phyloP scores from a whole-genome alignment of 1,284 basidiomycete genomes.

The Ceratobasidium papillatum region DNA sequence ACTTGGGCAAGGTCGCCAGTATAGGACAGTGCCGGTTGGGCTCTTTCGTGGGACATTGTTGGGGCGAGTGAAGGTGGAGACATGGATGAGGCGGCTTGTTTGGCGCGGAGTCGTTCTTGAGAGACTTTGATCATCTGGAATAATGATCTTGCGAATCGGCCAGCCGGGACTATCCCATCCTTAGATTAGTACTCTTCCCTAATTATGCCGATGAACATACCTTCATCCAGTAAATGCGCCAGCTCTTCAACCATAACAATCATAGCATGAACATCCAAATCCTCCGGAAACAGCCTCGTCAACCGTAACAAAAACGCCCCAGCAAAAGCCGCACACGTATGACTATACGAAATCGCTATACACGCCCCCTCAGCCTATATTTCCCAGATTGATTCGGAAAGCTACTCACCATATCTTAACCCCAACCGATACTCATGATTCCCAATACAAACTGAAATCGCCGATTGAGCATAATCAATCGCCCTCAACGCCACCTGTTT shows the following conservation, averaged over 20 bases:
- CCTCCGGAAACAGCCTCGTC: slow-evolving; percentile 45
- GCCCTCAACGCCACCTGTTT: slow-evolving; percentile 44
- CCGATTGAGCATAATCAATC: slow-evolving; percentile 44
- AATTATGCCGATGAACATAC: no score
- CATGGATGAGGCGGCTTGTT: slow-evolving; percentile 4
- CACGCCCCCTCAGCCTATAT: background rate
- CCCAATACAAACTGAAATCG: slow-evolving; percentile 44
- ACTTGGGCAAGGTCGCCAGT: no score
- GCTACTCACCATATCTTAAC: slow-evolving; percentile 43
- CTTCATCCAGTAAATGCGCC: slow-evolving; percentile 44
- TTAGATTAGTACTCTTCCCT: no score
- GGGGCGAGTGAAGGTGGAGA: background rate
- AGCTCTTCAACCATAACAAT: slow-evolving; percentile 44
- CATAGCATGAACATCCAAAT: slow-evolving; percentile 45
- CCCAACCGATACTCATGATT: slow-evolving; percentile 45
- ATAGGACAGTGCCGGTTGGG: no score
- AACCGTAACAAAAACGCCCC: slow-evolving; percentile 46
- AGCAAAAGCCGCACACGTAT: slow-evolving; percentile 46
- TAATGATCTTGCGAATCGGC: slow-evolving; percentile 24
- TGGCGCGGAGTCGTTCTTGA: slow-evolving; percentile 19
- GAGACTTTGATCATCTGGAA: slow-evolving; percentile 38
- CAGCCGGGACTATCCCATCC: slow-evolving; percentile 9
- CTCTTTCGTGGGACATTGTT: background rate
- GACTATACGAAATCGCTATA: slow-evolving; percentile 45
- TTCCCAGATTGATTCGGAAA: background rate